Base-by-base conservation (phyloP, 257 asterid genomes). In the Solanum medicagineum region DNA sequence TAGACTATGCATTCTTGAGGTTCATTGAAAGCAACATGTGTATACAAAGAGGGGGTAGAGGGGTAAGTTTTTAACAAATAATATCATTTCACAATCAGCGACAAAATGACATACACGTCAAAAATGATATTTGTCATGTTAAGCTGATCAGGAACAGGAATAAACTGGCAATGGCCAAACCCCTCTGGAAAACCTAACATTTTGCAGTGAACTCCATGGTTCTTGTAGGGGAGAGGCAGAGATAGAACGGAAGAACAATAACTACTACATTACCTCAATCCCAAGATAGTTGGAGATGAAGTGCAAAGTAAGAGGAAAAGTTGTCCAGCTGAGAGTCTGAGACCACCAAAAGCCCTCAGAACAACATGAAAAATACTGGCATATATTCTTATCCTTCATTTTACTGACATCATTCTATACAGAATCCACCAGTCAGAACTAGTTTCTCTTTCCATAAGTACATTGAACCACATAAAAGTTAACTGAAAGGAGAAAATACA, bases 401-500 rank as follows among this genome's bases (percentile, higher is more conserved):
- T 53, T 26, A 79, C 62, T 19, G 49, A 8, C 49, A 79, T 53
- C 19, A 16, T 15, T 53, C 83, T 51, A 79, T 53, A 79, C 65
- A 79, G 63, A 79, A 79, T 26, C 45, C 83, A 29, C 49, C 83
- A 79, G 8, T 1, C 45, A 79, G 49, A 53, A 79, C 19, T 26
- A 17, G 42, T 79, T 79, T 79, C 49, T 53, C 49, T 79, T 56
- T 29, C 11, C 5, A 0, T 79, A 19, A 53, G 54, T 26, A 79
- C 22, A 79, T 53, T 26, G 66, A 79, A 26, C 4, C 62, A 24
- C 16, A 49, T 40, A 53, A 79, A 79, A 79, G 60, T 26, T 79
- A 79, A 53, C 24, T 26, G 65, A 79, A 10, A 4, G 99, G 98
- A 65, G 95, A 87, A 90, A 95, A 97, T 66, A 97, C 40, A 54